Percentiles rank a stretch among this genome's conserved stretches.
Evolutionary conservation across 2,329 filamentous ascomycete genomes (phyloP).

Genomic region (Aspergillus tubingensis): DNA sequence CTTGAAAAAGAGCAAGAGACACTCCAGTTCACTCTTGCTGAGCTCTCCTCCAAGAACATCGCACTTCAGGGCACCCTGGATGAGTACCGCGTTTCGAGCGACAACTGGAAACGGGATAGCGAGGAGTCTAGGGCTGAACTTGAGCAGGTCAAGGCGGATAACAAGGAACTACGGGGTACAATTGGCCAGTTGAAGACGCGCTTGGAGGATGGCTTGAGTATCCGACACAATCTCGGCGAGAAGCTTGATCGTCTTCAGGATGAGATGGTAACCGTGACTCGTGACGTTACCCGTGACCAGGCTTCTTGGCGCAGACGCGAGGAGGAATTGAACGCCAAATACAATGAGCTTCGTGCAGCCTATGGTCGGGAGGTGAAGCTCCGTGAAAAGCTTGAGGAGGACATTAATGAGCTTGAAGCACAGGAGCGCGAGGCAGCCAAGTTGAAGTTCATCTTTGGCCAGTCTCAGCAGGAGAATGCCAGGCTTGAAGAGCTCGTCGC

Average conservation of each 20-base stretch:
- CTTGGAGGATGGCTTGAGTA: constrained; percentile 79
- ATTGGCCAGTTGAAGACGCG: constrained; percentile 75
- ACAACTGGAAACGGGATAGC: constrained; percentile 61
- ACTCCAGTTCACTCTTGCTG: constrained; percentile 54
- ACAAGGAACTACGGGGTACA: constrained; percentile 72
- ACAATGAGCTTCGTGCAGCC: constrained; percentile 57
- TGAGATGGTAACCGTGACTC: constrained; percentile 78
- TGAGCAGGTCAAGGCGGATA: constrained; percentile 59
- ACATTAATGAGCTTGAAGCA: constrained; percentile 62
- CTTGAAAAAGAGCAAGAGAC: constrained; percentile 68
- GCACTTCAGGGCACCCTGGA: constrained; percentile 62
- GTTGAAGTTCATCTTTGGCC: constrained; percentile 75
- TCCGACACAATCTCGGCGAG: constrained; percentile 78
- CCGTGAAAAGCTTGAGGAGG: constrained; percentile 61
- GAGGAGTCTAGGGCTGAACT: constrained; percentile 51
- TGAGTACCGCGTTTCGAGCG: constrained; percentile 63
- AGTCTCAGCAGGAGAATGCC: constrained; percentile 59
- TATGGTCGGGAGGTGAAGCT: constrained; percentile 70
- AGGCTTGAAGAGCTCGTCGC: constrained; percentile 62
- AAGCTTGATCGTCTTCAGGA: constrained; percentile 85
- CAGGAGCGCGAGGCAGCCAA: constrained; percentile 77
- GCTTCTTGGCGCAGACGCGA: constrained; percentile 71
- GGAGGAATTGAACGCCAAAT: constrained; percentile 56
- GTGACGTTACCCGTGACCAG: constrained; percentile 81
- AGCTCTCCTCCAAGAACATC: constrained; percentile 61